Evolutionary conservation across 345 rosid genomes (phyloP), one percentile per base, ranked within the genome.

Genomic region (Physaria fendleri): DNA sequence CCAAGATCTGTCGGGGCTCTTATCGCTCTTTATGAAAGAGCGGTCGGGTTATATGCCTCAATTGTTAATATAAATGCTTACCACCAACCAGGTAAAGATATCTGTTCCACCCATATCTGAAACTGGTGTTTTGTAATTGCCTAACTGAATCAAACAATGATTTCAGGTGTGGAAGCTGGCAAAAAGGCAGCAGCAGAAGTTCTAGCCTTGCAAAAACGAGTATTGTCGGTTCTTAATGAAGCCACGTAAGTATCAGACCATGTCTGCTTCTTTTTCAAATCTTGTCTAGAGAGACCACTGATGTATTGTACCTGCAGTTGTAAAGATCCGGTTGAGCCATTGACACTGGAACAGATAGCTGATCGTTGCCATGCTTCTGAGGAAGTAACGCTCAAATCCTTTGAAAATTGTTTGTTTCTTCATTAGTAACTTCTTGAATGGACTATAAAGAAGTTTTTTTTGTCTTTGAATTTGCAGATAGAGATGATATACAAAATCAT

Each of bases 171-270:
- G 57, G 99, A 93, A 82, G 99, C 97, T 44, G 99, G 99, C 62
- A 89, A 93, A 66, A 89, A 85, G 61, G 97, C 99, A 38, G 99
- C 99, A 13, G 97, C 91, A 52, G 97, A 93, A 74, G 95, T 93
- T 54, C 76, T 93, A 46, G 92, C 97, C 59, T 85, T 93, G 59
- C 99, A 93, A 68, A 93, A 87, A 74, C 91, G 94, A 52, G 95
- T 93, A 57, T 76, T 93, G 76, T 79, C 91, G 10, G 97, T 93
- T 14, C 91, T 93, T 6, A 87, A 85, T 45, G 95, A 93, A 73
- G 97, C 99, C 65, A 93, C 88, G 99, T 93, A 71, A 62, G 48
- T 34, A 53, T 34, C 55, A 21, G 55, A 47, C 34, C 18, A 25
- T 43, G 55, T 5, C 41, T 4, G 5, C 22, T 23, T 55, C 59